A percentile compares a stretch with the other conserved stretches of the same genome.
These are phyloP conservation scores for Saccharomycopsis hybrid DNA, from an alignment of 1,139 yeast species.

Conservation along the genomic window DNA sequence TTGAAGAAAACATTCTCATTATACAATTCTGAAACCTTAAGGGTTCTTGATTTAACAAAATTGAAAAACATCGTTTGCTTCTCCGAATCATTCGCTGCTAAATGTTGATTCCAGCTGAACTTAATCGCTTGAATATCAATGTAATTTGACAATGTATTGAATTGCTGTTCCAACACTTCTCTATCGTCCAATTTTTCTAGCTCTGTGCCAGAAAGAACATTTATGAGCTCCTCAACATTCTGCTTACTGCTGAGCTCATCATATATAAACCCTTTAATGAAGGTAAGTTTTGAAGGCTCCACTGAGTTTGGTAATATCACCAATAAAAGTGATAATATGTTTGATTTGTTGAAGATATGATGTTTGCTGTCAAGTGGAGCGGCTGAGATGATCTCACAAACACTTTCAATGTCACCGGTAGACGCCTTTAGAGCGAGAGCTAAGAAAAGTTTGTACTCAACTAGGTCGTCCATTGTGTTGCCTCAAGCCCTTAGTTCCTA, in stretches of 20 bases:
- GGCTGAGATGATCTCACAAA: neutral
- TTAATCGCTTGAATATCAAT: conserved; percentile 1
- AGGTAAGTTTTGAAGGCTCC: conserved; percentile 12
- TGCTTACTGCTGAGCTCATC: neutral
- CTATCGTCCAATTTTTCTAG: conserved; percentile 1
- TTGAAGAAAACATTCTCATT: conserved; percentile 17
- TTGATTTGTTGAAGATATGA: conserved; percentile 2
- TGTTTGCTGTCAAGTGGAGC: neutral
- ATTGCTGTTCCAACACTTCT: conserved; percentile 7
- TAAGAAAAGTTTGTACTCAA: conserved; percentile 13
- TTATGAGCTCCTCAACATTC: neutral
- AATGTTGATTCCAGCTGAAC: conserved; percentile 5
- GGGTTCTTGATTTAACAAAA: conserved; percentile 18
- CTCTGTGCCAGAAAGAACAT: conserved; percentile 3
- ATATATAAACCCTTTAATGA: conserved; percentile 10
- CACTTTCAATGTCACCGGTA: conserved; percentile 8
- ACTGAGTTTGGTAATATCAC: conserved; percentile 15
- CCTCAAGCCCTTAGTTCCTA: too few relatives aligned
- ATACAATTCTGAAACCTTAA: conserved; percentile 17
- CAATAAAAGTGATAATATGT: conserved; percentile 12
- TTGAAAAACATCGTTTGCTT: neutral
- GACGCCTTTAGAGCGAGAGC: conserved; percentile 13
- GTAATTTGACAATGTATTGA: neutral
- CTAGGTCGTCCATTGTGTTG: neutral
- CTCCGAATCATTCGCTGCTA: neutral